Evolutionary conservation across 2,329 filamentous ascomycete genomes (phyloP).

Genomic region (Fusarium decemcellulare): DNA sequence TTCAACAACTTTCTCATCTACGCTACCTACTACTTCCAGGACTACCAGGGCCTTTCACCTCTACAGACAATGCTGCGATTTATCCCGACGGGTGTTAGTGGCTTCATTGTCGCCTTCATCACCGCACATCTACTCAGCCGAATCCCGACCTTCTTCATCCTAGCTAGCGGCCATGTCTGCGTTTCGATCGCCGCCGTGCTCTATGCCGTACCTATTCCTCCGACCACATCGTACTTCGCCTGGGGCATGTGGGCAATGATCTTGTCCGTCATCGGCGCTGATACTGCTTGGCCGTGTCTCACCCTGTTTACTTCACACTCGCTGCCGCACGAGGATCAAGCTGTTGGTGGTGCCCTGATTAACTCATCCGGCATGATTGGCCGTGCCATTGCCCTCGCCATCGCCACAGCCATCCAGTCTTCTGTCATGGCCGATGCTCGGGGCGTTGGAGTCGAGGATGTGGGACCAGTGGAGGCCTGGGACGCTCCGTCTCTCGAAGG

Average conservation of each 20-base stretch:
- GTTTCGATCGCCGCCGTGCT: conserved; percentile 71
- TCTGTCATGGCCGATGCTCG: conserved; percentile 68
- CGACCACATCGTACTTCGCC: conserved; percentile 75
- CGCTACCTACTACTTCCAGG: conserved; percentile 79
- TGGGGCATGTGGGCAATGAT: conserved; percentile 77
- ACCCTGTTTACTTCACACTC: conserved; percentile 76
- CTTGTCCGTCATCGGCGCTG: conserved; percentile 75
- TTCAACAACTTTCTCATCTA: conserved; percentile 80
- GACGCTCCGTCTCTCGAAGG: conserved; percentile 63
- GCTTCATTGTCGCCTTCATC: conserved; percentile 69
- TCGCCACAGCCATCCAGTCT: conserved; percentile 76
- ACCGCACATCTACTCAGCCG: conserved; percentile 70
- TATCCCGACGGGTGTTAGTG: conserved; percentile 74
- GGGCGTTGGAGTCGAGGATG: conserved; percentile 59
- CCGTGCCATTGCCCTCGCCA: conserved; percentile 74
- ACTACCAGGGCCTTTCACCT: conserved; percentile 72
- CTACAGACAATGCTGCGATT: conserved; percentile 79
- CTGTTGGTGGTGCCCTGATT: conserved; percentile 76
- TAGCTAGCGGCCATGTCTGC: conserved; percentile 70
- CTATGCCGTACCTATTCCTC: conserved; percentile 74
- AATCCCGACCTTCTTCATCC: conserved; percentile 70
- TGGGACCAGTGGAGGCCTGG: conserved; percentile 58
- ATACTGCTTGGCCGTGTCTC: conserved; percentile 76
- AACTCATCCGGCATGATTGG: conserved; percentile 77
- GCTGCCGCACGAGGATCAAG: conserved; percentile 75